These are phyloP conservation scores for Cryptosporidium sp. DNA, from an alignment of 169 alveolate genomes.

Conservation along the genomic window DNA sequence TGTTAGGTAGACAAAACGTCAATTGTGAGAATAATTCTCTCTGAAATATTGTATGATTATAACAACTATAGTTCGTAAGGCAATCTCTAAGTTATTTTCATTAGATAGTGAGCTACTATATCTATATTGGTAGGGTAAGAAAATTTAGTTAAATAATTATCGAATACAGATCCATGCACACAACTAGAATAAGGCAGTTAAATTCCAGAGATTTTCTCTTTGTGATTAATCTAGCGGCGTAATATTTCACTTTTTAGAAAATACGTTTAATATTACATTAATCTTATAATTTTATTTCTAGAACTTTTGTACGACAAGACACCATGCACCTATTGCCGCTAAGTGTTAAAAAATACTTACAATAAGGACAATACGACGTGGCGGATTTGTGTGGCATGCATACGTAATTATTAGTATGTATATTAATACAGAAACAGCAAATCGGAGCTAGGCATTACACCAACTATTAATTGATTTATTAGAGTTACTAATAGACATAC, in stretches of 20 bases:
- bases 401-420: conserved; percentile 23
- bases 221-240: not conserved
- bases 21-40: not conserved
- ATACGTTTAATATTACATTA: not conserved
- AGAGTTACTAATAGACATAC: conserved; percentile 23
- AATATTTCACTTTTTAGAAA: too few relatives aligned
- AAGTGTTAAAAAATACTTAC: not conserved
- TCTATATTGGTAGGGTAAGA: too few relatives aligned
- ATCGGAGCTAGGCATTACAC: not conserved
- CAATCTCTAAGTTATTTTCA: not conserved
- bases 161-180: not conserved
- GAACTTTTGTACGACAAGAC: not conserved
- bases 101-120: not conserved
- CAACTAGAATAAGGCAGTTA: too few relatives aligned
- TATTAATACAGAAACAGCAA: not conserved
- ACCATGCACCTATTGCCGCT: not conserved
- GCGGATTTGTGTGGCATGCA: conserved; percentile 76
- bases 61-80: too few relatives aligned
- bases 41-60: too few relatives aligned
- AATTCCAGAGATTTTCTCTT: not conserved
- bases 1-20: not conserved
- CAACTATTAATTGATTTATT: not conserved
- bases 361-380: conserved; percentile 46
- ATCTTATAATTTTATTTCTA: not conserved
- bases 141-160: too few relatives aligned